Evolutionary conservation across 1,139 yeast genomes (phyloP), one percentile per base, ranked within the genome.

Genomic region (Debaryomyces psychrophilus): DNA sequence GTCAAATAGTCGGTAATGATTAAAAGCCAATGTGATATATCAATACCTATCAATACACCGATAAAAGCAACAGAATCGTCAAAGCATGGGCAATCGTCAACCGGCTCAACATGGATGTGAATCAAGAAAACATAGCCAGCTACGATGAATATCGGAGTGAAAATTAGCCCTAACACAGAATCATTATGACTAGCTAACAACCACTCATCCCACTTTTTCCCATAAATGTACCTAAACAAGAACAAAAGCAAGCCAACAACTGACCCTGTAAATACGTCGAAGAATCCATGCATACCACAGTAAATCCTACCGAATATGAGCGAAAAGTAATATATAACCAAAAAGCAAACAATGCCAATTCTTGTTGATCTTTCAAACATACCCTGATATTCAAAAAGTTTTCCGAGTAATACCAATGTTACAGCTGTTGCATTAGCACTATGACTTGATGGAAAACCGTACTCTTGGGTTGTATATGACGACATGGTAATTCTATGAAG

Each of bases 221-320:
- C 75, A n/a, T 60, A 57, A 11, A 55, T 51, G 27, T 57, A 51
- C 50, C 92, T 67, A 31, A 73, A 61, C 9, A 73, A 43, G 45
- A 77, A 77, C 37, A 83, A 69, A 0, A 64, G 38, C 0, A 69
- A 46, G 0, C 99, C 99, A 23, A 90, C 72, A 0, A 77, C 0
- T 0, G 82, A 68, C 2, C 99, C 99, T 8, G 81, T 67, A 1
- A 71, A 45, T 4, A 93, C 73, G 62, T 93, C 99, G 27, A 88
- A 68, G 51, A 88, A 81, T 2, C 99, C 99, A 66, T 93, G 99
- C 99, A 93, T 93, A 4, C 99, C 99, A 64, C 97, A 92, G 67
- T 93, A 93, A 6, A 93, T 63, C 47, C 99, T 73, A 25, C 99
- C 99, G 52, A 82, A 65, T 1, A 88, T 80, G 52, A 93, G 72